phyloP scores from a whole-genome alignment of 2,329 filamentous ascomycete genomes.

The Epicoccum nigrum region DNA sequence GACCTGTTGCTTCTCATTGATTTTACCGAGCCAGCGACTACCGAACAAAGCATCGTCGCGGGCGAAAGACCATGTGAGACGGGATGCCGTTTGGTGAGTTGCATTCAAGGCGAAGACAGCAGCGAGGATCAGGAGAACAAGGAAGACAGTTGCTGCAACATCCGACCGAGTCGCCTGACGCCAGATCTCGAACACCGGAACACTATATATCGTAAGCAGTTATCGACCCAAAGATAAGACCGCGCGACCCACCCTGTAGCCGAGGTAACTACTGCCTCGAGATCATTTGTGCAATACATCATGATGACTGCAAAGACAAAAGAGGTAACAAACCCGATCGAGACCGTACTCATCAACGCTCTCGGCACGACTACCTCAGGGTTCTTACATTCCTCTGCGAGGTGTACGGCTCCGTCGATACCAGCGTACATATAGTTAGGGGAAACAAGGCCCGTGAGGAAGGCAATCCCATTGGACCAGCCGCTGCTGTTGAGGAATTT shows the following conservation, averaged over 20 bases:
- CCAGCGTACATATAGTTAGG: slow-evolving; percentile 27
- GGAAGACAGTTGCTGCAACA: slow-evolving; percentile 19
- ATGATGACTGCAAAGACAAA: slow-evolving; percentile 21
- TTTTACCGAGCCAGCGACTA: slow-evolving; percentile 20
- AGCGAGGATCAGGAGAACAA: slow-evolving; percentile 14
- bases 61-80: slow-evolving; percentile 26
- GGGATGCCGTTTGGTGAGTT: slow-evolving; percentile 25
- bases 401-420: slow-evolving; percentile 39
- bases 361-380: slow-evolving; percentile 35
- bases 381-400: slow-evolving; percentile 37
- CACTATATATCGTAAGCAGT: slow-evolving; percentile 6
- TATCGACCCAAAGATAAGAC: not conserved
- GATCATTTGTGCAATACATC: slow-evolving; percentile 23
- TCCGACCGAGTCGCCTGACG: slow-evolving; percentile 24
- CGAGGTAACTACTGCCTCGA: slow-evolving; percentile 19
- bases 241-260: slow-evolving; percentile 15
- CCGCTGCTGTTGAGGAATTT: slow-evolving; percentile 54
- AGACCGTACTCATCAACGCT: slow-evolving; percentile 45
- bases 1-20: slow-evolving; percentile 17
- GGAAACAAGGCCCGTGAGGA: slow-evolving; percentile 43
- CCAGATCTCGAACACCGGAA: slow-evolving; percentile 27
- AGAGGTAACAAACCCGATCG: slow-evolving; percentile 28
- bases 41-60: slow-evolving; percentile 24
- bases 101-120: slow-evolving; percentile 21
- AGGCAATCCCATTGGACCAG: slow-evolving; percentile 52